phyloP scores from a whole-genome alignment of 139 green algal genomes.

The Eudorina sp. region DNA sequence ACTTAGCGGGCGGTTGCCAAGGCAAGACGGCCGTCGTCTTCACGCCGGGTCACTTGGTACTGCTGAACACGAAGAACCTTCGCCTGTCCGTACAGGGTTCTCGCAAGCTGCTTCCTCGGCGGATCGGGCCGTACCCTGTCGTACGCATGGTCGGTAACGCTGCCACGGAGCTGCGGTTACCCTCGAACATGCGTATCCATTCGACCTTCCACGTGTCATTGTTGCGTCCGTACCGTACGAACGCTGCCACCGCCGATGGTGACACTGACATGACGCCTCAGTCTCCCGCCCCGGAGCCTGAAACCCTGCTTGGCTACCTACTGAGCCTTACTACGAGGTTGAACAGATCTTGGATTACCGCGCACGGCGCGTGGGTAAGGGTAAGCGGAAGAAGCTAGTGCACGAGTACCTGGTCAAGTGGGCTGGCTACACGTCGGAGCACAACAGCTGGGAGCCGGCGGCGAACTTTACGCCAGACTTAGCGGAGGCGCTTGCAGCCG shows the following conservation, averaged over 20 bases:
- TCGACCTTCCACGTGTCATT: neutral
- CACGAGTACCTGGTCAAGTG: constrained; percentile 27
- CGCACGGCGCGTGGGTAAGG: neutral
- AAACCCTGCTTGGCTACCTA: neutral
- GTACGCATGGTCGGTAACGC: neutral
- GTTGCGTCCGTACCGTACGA: neutral
- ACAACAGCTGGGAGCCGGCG: neutral
- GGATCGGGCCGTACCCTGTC: neutral
- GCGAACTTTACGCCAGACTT: neutral
- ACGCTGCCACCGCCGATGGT: neutral
- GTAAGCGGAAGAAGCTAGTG: neutral
- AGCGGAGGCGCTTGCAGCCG: neutral
- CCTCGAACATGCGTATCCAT: constrained; percentile 1
- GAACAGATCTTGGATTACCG: neutral
- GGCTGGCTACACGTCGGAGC: neutral
- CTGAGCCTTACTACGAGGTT: neutral
- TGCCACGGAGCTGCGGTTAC: neutral
- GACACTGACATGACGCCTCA: neutral
- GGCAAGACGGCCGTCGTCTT: neutral
- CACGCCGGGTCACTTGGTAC: neutral
- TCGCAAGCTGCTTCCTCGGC: neutral
- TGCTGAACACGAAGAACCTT: constrained; percentile 3
- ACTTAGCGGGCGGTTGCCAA: too few relatives aligned
- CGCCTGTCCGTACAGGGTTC: neutral
- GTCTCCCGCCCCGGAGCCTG: neutral